Evolutionary conservation across 768 basidiomycete species (phyloP), one percentile per base, ranked within the genome.

Genomic region (Leucogyrophana mollusca): DNA sequence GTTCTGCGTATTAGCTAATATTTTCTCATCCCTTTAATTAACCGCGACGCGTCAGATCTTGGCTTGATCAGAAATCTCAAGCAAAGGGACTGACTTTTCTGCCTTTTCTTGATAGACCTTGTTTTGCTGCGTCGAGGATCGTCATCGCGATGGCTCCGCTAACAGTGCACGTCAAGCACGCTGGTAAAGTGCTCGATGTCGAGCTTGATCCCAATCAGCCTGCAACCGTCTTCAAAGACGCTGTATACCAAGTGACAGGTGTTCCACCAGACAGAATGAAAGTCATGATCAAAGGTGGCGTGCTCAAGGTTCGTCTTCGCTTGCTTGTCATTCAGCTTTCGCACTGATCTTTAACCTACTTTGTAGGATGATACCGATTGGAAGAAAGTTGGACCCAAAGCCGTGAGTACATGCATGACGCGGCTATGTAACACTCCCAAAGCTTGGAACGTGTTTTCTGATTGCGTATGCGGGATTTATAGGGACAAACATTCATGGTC

Each of bases 211-310:
- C 82, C 13, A 80, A 85, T 71, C 73, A 78, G 4, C 78, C 88
- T 2, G 80, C 85, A 2, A 58, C 71, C 13, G 79, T 68, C 11
- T 94, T 98, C 78, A 97, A 96, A 65, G 81, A 91, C 51, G 73
- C 81, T 4, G 74, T 98, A 25, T 89, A 88, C 58, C 77, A 85
- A 34, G 70, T 75, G 37, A 97, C 94, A 0, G 93, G 92, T 7
- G 87, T 98, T 3, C 93, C 90, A 3, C 67, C 81, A 27, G 92
- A 95, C 60, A 78, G 94, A 39, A 94, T 96, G 91, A 99, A 98
- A 70, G 87, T 98, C 53, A 94, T 96, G 88, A 78, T 94, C 63
- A 97, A 96, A 63, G 89, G 89, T 44, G 89, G 87, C 30, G 76
- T 92, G 45, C 78, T 96, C 57, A 95, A 94, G 80, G 92, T 90